Evolutionary conservation across 495 filamentous ascomycete genomes (phyloP), one percentile per base, ranked within the genome.

Genomic region (Daldinia loculata): DNA sequence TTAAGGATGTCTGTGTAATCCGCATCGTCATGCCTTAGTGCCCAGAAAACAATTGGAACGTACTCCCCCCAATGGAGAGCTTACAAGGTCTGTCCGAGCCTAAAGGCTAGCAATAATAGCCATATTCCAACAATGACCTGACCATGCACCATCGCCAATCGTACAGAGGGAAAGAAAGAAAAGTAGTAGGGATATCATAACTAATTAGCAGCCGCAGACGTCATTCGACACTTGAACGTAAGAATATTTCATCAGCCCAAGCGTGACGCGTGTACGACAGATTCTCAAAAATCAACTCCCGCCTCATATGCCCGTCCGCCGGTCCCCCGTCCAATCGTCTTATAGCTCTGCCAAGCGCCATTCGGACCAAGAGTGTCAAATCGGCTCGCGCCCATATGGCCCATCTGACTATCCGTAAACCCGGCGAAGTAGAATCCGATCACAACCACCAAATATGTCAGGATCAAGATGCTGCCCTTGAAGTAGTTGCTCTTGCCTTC

Each of bases 401-500:
- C 80, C 75, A 69, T 76, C 52, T 70, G 62, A 7, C 45, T 34
- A 66, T 91, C 89, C 48, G 87, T 90, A 74, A 87, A 93, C 45
- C 93, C 88, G 30, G 92, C 91, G 56, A 97, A 90, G 79, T 94
- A 98, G 80, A 95, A 99, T 2, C 95, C 95, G 32, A 94, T 86
- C 22, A 97, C 82, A 26, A 99, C 92, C 43, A 98, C 96, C 24
- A 98, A 79, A 78, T 99, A 99, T 50, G 91, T 95, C 29, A 99
- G 84, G 63, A 98, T 88, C 56, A 99, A 86, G 72, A 98, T 97
- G 66, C 93, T 97, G 53, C 95, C 95, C 80, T 90, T 93, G 87
- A 93, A 93, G 80, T 93, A 93, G 78, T 93, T 93, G 81, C 91
- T 93, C 86, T 99, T 99, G 55, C 95, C 95, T 80, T 99, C 95